Conservation (phyloP, 306 rosid species). For the Cucurbita moschata region DNA sequence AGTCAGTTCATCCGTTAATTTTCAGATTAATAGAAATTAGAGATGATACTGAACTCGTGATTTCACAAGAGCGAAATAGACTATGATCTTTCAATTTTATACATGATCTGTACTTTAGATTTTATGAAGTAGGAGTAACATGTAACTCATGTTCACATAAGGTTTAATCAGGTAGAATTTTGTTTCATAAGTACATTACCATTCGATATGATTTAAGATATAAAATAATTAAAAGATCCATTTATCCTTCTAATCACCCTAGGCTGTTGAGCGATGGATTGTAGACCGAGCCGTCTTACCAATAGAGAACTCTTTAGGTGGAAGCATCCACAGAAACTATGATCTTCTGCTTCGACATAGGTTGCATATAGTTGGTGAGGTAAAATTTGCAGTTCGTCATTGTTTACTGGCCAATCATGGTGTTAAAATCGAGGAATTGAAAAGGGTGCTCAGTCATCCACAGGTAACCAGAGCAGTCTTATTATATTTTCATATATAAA, state of each 20-base stretch:
- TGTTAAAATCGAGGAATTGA: constrained; percentile 53
- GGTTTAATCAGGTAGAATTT: not conserved
- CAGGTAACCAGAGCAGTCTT: constrained; percentile 38
- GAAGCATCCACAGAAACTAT: constrained; percentile 95
- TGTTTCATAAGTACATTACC: too few relatives aligned
- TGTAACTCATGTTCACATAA: not conserved
- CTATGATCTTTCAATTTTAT: not conserved
- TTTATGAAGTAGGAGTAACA: not conserved
- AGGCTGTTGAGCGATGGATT: constrained; percentile 92
- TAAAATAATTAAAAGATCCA: not conserved
- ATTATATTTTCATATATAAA: not conserved
- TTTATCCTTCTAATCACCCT: not conserved
- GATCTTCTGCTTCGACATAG: constrained; percentile 87
- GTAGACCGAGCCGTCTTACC: constrained; percentile 98
- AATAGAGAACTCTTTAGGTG: constrained; percentile 89
- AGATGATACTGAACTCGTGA: not conserved
- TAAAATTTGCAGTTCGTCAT: constrained; percentile 77
- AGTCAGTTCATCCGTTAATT: not conserved
- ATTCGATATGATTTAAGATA: not conserved
- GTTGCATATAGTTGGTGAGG: constrained; percentile 93
- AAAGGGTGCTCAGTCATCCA: constrained; percentile 85
- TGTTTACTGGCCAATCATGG: constrained; percentile 83
- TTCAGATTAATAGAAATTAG: not conserved
- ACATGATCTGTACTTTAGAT: not conserved
- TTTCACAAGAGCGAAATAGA: not conserved